Base-by-base conservation (phyloP, 1,284 basidiomycete genomes). In the Cryptococcus hybrid region DNA sequence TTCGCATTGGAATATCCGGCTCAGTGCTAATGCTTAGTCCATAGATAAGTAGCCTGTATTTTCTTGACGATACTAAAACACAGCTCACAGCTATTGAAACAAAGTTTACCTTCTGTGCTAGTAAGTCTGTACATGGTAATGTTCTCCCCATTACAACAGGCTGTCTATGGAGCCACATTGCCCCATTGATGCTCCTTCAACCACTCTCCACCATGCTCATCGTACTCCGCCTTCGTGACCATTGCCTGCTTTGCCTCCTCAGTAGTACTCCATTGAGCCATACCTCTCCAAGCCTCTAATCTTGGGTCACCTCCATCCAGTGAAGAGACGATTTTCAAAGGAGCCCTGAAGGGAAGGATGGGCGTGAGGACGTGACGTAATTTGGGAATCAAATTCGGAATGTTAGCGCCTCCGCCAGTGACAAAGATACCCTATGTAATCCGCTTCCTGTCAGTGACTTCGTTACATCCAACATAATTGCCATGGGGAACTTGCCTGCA, bases 261-360 rank as follows among this genome's bases (percentile, higher is more conserved):
- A 6, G 85, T 87, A 52, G 76, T 73, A 30, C 87, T 85, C 80
- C 93, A 96, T 58, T 82, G 82, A 3, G 90, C 89, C 90, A 97
- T 96, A 5, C 95, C 95, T 49, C 83, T 82, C 94, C 94, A 99
- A 3, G 93, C 87, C 71, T 96, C 93, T 55, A 88, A 73, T 12
- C 81, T 68, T 1, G 89, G 85, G 73, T 96, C 86, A 3, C 69
- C 79, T 4, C 63, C 68, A 53, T 65, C 65, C 5, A 66, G 46
- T 12, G 74, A 2, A 86, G 90, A 18, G 37, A 82, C 75, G 48
- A 90, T 83, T 49, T 82, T 77, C 3, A 82, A 71, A 3, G 92
- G 84, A 77, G 88, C 88, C 54, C 88, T 87, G 30, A 90, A 89
- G 0, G 90, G 88, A 7, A 96, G 80, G 52, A 92, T 84, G 0